phyloP scores from a whole-genome alignment of 129 eudicot species.

The Silybum marianum region DNA sequence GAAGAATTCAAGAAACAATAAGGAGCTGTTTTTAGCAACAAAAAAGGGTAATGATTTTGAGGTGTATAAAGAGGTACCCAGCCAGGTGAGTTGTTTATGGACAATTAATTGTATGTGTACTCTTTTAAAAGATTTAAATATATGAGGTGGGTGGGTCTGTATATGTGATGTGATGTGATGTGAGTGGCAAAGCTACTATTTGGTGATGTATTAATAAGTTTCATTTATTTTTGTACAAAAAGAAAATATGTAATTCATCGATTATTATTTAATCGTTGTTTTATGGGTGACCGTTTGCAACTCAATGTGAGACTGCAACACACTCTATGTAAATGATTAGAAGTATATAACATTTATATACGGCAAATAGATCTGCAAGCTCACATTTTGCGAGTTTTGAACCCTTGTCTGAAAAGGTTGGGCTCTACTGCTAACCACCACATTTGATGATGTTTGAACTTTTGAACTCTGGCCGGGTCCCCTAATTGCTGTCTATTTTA shows the following conservation, averaged over 20 bases:
- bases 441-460: too few species aligned
- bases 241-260: background rate
- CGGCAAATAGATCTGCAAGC: too few species aligned
- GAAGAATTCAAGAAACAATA: slow-evolving; percentile 65
- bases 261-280: background rate
- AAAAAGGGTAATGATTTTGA: background rate
- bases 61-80: slow-evolving; percentile 33
- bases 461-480: too few species aligned
- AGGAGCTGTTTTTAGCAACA: slow-evolving; percentile 21
- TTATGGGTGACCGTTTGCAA: background rate
- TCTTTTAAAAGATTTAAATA: slow-evolving; percentile 22
- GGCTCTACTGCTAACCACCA: too few species aligned
- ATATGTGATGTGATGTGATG: slow-evolving; percentile 12
- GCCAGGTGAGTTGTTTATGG: slow-evolving; percentile 31
- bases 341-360: too few species aligned
- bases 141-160: slow-evolving; percentile 9
- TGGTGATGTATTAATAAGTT: slow-evolving; percentile 24
- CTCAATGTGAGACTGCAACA: background rate
- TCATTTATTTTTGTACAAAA: slow-evolving; percentile 28
- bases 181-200: slow-evolving; percentile 29
- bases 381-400: too few species aligned
- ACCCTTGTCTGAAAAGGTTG: too few species aligned
- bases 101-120: slow-evolving; percentile 18
- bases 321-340: background rate
- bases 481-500: too few species aligned